Evolutionary conservation across 371 early-diverging fungal species (phyloP).

Genomic region (Mortierella sp.): DNA sequence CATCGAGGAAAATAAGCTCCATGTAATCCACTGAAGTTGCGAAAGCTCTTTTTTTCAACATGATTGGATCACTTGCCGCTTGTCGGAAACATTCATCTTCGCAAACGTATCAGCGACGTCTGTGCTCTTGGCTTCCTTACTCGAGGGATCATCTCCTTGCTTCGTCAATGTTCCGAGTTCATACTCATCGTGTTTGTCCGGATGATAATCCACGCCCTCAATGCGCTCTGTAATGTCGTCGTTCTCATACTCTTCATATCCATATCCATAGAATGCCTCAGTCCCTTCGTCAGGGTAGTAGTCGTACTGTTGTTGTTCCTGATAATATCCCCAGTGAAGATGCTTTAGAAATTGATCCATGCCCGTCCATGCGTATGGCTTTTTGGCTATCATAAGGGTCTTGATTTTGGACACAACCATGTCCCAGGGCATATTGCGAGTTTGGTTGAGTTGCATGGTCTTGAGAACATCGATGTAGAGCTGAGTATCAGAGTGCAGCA

Average conservation of each 20-base stretch:
- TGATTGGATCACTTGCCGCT: neutral
- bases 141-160: no score
- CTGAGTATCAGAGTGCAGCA: slow-evolving; percentile 44
- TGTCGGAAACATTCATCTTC: slow-evolving; percentile 6
- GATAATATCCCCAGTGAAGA: slow-evolving; percentile 36
- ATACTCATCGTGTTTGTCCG: slow-evolving; percentile 16
- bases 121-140: neutral
- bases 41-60: no score
- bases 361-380: slow-evolving; percentile 44
- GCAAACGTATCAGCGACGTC: slow-evolving; percentile 6
- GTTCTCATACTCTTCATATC: slow-evolving; percentile 10
- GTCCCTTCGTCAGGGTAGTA: slow-evolving; percentile 1
- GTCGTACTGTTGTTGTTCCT: slow-evolving; percentile 6
- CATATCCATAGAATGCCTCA: slow-evolving; percentile 3
- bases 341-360: slow-evolving; percentile 47
- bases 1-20: no score
- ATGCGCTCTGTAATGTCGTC: slow-evolving; percentile 8
- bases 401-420: slow-evolving; percentile 46
- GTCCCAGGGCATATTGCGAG: slow-evolving; percentile 55
- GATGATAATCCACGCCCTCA: slow-evolving; percentile 25
- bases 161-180: neutral
- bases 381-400: slow-evolving; percentile 22
- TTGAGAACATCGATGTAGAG: slow-evolving; percentile 53
- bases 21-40: no score
- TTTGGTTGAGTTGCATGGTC: slow-evolving; percentile 53